Base-by-base conservation (phyloP, 1,284 basidiomycete genomes). In the Fomitiporia mediterranea region DNA sequence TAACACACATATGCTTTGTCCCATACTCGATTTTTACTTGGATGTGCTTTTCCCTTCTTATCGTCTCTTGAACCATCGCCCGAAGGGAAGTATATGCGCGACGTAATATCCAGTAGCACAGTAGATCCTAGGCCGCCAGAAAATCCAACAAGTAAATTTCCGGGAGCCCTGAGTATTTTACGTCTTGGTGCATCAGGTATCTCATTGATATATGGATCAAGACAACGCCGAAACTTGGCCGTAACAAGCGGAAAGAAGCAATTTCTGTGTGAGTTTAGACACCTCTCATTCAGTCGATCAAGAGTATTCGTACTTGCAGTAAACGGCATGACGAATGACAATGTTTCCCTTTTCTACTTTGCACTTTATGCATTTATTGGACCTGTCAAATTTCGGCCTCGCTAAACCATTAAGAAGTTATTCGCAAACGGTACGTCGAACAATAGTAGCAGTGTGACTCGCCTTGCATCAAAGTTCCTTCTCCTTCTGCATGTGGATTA, bases 111-210 rank as follows among this genome's bases (percentile, higher is more conserved):
- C n/a, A 91, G 72, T 4, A 90, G 73, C 1, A 88, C 75, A 0
- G 83, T 80, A 0, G 89, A 89, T 3, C 84, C 84, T 0, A 89
- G 72, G 2, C 89, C 88, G 8, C 89, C 89, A 30, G 89, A 91
- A 59, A 83, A 80, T 0, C 77, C 88, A 19, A 91, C 66, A 2
- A 84, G 68, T 2, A 91, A 69, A 58, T 84, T 81, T 34, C 88
- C 88, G 9, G 77, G 70, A 0, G 88, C 85, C 63, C 82, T 83
- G 4, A 87, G 71, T 6, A 72, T 74, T 50, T 76, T 80, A 23
- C 74, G 74, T 28, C 77, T 73, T 21, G 72, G 73, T 44, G 73
- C 77, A 63, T 77, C 77, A 58, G 74, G 74, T 55, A 70, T 69
- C 3, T 73, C 69, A 59, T 89, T 88, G 51, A 90, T 74, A 11